These are phyloP conservation scores for Sarocladiaceae sp. DNA, from an alignment of 2,329 filamentous ascomycete species.

Conservation along the genomic window DNA sequence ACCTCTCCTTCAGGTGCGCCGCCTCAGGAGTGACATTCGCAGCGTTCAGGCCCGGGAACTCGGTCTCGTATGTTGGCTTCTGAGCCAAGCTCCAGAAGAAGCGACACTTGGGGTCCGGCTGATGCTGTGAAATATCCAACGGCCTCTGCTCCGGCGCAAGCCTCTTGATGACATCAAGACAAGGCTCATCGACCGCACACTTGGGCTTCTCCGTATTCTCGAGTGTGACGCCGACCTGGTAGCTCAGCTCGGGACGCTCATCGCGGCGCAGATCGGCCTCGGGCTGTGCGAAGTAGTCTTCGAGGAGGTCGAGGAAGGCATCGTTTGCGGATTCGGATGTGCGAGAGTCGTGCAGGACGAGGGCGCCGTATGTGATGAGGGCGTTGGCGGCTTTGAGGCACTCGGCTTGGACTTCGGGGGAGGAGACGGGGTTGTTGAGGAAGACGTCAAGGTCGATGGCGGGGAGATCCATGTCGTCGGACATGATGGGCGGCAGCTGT, in stretches of 20 bases:
- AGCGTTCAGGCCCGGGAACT: conserved; percentile 53
- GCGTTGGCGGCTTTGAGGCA: conserved; percentile 50
- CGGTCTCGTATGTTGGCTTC: conserved; percentile 46
- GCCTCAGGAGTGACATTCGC: conserved; percentile 50
- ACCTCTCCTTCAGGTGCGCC: conserved; percentile 42
- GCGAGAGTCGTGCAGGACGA: conserved; percentile 56
- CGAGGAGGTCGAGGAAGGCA: conserved; percentile 56
- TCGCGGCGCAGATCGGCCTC: conserved; percentile 40
- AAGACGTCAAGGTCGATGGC: conserved; percentile 57
- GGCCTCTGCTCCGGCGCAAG: conserved; percentile 52
- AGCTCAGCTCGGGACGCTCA: conserved; percentile 53
- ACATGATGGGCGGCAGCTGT: conserved; percentile 6
- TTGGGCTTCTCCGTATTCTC: conserved; percentile 62
- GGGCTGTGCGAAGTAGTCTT: conserved; percentile 61
- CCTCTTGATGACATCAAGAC: conserved; percentile 51
- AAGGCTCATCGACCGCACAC: conserved; percentile 59
- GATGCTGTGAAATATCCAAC: conserved; percentile 51
- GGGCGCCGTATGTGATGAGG: conserved; percentile 53
- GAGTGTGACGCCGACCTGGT: conserved; percentile 59
- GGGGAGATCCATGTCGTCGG: conserved; percentile 49
- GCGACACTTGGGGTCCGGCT: conserved; percentile 57
- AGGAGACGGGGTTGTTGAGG: conserved; percentile 37
- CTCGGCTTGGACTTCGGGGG: conserved; percentile 42
- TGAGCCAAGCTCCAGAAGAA: conserved; percentile 62
- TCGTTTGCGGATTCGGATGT: conserved; percentile 52